Percentiles rank a stretch among this genome's conserved stretches.
phyloP scores from a whole-genome alignment of 306 rosid genomes.

The Malus domestica region DNA sequence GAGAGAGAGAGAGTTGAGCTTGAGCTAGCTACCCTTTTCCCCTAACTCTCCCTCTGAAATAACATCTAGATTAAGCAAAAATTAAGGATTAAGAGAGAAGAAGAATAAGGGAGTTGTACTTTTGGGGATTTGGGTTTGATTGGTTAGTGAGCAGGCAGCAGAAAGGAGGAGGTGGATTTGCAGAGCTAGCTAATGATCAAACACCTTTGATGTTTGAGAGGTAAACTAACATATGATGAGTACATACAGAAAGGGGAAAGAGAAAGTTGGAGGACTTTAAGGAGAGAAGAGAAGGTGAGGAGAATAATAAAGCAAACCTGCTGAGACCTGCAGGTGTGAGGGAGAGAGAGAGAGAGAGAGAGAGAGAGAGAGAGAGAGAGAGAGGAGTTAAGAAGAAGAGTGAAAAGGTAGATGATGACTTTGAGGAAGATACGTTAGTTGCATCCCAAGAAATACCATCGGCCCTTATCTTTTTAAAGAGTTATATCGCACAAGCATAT shows the following conservation, averaged over 20 bases:
- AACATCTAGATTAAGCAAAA: not conserved
- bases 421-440: conserved; percentile 56
- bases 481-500: too few species aligned
- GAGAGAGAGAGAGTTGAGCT: not conserved
- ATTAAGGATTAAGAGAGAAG: not conserved
- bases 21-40: not conserved
- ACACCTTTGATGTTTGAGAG: not conserved
- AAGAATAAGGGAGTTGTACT: not conserved
- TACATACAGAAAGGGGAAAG: not conserved
- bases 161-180: not conserved
- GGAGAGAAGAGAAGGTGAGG: conserved; percentile 9
- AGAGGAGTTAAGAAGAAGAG: conserved; percentile 7
- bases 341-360: not conserved
- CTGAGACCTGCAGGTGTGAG: conserved; percentile 10
- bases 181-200: not conserved
- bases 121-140: conserved; percentile 14
- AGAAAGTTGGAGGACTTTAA: not conserved
- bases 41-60: not conserved
- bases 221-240: not conserved
- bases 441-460: conserved; percentile 24
- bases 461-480: too few species aligned
- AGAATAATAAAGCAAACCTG: not conserved
- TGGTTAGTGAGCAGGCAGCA: not conserved
- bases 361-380: not conserved
- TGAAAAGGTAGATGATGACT: conserved; percentile 39